These are phyloP conservation scores for Neonectria sp. DNA, from an alignment of 2,329 filamentous ascomycete genomes.

Conservation along the genomic window DNA sequence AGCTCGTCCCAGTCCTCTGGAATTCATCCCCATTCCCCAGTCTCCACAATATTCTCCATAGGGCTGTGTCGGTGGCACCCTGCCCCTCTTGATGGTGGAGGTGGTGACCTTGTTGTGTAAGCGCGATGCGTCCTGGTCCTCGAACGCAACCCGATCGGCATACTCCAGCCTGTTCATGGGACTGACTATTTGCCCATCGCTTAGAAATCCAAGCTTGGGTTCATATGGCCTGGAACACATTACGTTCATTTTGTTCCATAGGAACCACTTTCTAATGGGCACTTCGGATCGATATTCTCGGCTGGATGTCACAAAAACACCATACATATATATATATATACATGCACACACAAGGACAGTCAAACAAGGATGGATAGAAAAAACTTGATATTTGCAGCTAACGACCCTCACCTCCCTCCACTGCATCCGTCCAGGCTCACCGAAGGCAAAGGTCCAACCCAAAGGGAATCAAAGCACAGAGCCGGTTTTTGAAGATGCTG, in stretches of 20 bases:
- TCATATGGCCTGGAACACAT: neutral
- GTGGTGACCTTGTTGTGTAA: neutral
- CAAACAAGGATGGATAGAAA: neutral
- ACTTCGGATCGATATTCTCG: neutral
- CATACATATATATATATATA: too few species aligned
- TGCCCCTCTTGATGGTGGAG: neutral
- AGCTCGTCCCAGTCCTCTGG: conserved; percentile 5
- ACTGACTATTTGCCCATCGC: neutral
- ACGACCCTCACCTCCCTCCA: neutral
- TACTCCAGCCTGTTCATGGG: neutral
- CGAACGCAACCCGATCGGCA: neutral
- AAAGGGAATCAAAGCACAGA: neutral
- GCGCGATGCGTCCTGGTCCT: neutral
- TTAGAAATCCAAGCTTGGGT: neutral
- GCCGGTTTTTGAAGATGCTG: neutral
- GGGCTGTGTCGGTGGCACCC: conserved; percentile 12
- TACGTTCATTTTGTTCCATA: neutral
- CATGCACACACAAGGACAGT: neutral
- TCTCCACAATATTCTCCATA: conserved; percentile 23
- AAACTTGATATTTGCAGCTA: neutral
- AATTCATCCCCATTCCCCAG: conserved; percentile 6
- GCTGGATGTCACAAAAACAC: neutral
- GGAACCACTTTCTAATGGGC: neutral
- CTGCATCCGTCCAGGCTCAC: neutral
- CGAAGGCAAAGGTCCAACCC: neutral